phyloP scores from a whole-genome alignment of 2,329 filamentous ascomycete species.

The Stagonosporopsis tanaceti region DNA sequence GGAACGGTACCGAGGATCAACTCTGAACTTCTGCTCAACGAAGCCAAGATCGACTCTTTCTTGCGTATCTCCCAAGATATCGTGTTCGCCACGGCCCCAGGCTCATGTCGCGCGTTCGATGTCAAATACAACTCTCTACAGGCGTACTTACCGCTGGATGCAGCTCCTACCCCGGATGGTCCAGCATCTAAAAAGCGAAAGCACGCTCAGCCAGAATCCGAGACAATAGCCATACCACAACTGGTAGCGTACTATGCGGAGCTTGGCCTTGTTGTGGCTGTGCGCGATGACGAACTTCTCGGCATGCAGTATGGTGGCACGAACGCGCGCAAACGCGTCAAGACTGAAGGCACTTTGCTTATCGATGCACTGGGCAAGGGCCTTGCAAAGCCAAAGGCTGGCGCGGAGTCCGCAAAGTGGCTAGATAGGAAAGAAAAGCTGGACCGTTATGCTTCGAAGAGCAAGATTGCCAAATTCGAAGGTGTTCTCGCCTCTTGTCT shows the following conservation, averaged over 20 bases:
- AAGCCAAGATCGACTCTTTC: slow-evolving; percentile 67
- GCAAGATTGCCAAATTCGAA: slow-evolving; percentile 54
- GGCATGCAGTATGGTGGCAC: slow-evolving; percentile 64
- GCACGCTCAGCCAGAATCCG: slow-evolving; percentile 38
- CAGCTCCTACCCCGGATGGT: slow-evolving; percentile 23
- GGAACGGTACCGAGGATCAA: slow-evolving; percentile 68
- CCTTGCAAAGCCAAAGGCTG: slow-evolving; percentile 36
- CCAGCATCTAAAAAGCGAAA: slow-evolving; percentile 52
- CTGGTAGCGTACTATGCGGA: slow-evolving; percentile 66
- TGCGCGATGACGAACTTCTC: slow-evolving; percentile 70
- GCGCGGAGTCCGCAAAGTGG: slow-evolving; percentile 34
- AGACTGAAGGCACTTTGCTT: slow-evolving; percentile 62
- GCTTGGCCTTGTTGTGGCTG: slow-evolving; percentile 70
- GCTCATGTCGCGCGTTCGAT: slow-evolving; percentile 67
- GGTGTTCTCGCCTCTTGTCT: slow-evolving; percentile 49
- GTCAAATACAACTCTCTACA: slow-evolving; percentile 68
- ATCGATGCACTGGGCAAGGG: slow-evolving; percentile 79
- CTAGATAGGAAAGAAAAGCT: slow-evolving; percentile 43
- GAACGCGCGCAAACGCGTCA: slow-evolving; percentile 48
- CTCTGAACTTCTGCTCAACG: slow-evolving; percentile 59
- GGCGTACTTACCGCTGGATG: slow-evolving; percentile 49
- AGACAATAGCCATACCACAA: slow-evolving; percentile 47
- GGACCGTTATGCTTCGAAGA: slow-evolving; percentile 47
- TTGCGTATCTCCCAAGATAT: slow-evolving; percentile 72
- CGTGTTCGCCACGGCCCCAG: slow-evolving; percentile 66